Evolutionary conservation across 1,284 basidiomycete species (phyloP), one percentile per base, ranked within the genome.

Genomic region (Vanrija pseudolonga): DNA sequence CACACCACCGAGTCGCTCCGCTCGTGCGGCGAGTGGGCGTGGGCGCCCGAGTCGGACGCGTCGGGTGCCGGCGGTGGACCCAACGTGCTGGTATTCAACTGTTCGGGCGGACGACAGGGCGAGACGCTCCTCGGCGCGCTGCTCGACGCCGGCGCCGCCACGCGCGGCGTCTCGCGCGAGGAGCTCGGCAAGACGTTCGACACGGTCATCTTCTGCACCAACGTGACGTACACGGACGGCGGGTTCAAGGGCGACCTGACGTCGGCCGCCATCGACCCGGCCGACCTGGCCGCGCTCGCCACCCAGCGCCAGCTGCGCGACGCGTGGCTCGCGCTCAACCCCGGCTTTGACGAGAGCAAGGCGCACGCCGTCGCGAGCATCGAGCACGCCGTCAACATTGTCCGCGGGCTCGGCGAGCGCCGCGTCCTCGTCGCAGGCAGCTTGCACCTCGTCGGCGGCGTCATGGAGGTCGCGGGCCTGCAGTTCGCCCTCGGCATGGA

Each of bases 1-100:
- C 96, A 98, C 73, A 99, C 96, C 0, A 77, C 84, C 14, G 96
- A 98, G 72, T 96, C 91, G 67, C 79, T 99, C 26, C 81, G 83
- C 44, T 90, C 85, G 56, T 95, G 94, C 65, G 83, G 89, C 18
- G 80, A 88, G 57, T 99, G 96, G 96, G 73, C 68, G 18, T 73
- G 68, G 63, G 32, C 32, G 14, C 32, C 32, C 12, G 32, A 32
- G 32, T 32, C 32, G 32, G 32, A 32, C 32, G 32, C 2, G 12
- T 59, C 54, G 17, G 39, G 39, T 26, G 43, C 50, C 6, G 61
- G 60, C 20, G 60, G 51, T 3, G 59, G 54, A 46, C 47, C 69
- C 14, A 83, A 89, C 36, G 77, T 89, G 3, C 79, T 99, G 44
- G 82, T 98, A 36, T 99, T 98, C 80, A 99, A 99, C 76, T 98